A percentile compares a stretch with the other conserved stretches of the same genome.
Conservation (phyloP, 2,329 filamentous ascomycete species). For the Madurella fahalii region DNA sequence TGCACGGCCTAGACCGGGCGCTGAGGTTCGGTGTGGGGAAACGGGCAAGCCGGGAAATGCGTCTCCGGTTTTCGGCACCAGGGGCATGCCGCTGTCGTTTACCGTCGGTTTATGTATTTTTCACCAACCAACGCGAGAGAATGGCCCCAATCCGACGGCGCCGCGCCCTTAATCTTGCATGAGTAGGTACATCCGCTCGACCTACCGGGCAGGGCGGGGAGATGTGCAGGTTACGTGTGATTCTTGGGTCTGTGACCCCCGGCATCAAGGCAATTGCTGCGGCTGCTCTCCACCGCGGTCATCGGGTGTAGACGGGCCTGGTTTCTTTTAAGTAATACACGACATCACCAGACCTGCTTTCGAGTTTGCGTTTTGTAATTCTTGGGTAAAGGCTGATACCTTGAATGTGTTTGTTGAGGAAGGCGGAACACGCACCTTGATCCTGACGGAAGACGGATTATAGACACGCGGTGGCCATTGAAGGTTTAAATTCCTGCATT, state of each 20-base stretch:
- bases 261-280: neutral
- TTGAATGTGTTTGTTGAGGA: slow-evolving; percentile 6
- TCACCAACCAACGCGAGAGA: neutral
- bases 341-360: slow-evolving; percentile 15
- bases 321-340: slow-evolving; percentile 20
- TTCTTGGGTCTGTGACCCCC: neutral
- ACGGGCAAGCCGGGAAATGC: neutral
- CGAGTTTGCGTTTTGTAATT: slow-evolving; percentile 16
- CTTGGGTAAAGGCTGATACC: slow-evolving; percentile 1
- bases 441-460: slow-evolving; percentile 2
- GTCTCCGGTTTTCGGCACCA: slow-evolving; percentile 12
- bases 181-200: neutral
- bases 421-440: neutral
- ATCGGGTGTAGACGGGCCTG: neutral
- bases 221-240: neutral
- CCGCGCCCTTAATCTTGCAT: slow-evolving; percentile 2
- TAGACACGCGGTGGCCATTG: too few species aligned
- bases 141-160: neutral
- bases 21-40: neutral
- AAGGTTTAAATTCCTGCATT: too few species aligned
- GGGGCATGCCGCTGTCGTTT: slow-evolving; percentile 8
- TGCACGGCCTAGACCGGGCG: neutral
- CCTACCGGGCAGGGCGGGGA: slow-evolving; percentile 6
- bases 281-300: neutral
- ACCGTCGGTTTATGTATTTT: slow-evolving; percentile 8